These are phyloP conservation scores for Backusella tarrabulga DNA, from an alignment of 192 early-diverging fungal genomes.

Conservation along the genomic window DNA sequence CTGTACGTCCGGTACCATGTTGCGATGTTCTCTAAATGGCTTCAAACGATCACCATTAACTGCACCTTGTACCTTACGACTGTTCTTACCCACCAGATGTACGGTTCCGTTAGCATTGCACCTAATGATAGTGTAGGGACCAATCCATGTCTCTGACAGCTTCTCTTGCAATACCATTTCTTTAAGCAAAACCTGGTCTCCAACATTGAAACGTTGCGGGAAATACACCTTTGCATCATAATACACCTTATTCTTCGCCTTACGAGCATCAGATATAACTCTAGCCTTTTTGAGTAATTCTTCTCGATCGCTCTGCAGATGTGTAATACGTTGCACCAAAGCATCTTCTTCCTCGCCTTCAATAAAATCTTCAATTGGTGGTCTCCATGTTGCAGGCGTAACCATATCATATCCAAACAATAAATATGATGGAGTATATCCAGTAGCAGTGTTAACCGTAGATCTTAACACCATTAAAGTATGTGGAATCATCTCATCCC, in stretches of 20 bases:
- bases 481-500: not conserved
- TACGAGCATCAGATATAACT: not conserved
- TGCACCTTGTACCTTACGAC: too few species aligned
- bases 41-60: too few species aligned
- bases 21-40: too few species aligned
- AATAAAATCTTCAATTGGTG: not conserved
- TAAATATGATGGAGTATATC: not conserved
- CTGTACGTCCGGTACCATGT: too few species aligned
- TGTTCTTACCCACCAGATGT: too few species aligned
- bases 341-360: not conserved
- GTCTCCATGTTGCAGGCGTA: conserved; percentile 13
- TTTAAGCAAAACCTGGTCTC: not conserved
- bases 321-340: not conserved
- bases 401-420: conserved; percentile 15
- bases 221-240: not conserved
- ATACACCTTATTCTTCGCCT: not conserved
- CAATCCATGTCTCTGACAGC: too few species aligned
- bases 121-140: too few species aligned
- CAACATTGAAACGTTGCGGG: not conserved
- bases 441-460: conserved; percentile 9
- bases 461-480: conserved; percentile 12
- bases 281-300: not conserved
- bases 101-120: too few species aligned
- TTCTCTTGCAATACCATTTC: not conserved
- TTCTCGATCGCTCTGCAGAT: not conserved